These are phyloP conservation scores for Aspergillus neotritici DNA, from an alignment of 2,329 filamentous ascomycete species.

Conservation along the genomic window DNA sequence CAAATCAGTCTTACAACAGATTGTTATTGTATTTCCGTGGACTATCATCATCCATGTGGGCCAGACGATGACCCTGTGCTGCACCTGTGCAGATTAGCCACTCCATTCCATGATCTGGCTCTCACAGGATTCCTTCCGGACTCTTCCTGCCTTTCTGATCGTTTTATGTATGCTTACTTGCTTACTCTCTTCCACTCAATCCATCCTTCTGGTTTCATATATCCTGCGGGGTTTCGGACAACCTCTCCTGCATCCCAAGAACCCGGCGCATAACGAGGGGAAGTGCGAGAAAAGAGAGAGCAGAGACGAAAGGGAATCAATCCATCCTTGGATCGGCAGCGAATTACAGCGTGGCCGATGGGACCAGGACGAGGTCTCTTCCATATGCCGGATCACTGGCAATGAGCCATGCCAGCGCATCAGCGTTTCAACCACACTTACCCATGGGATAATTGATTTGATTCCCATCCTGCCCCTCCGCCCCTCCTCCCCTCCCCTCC, in stretches of 20 bases:
- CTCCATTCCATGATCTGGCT: too few relatives aligned
- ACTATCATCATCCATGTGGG: too few relatives aligned
- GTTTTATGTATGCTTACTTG: too few relatives aligned
- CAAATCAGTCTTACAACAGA: too few relatives aligned
- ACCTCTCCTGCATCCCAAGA: conserved; percentile 10
- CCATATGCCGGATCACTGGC: conserved; percentile 67
- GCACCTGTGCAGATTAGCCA: too few relatives aligned
- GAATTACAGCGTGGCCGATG: conserved; percentile 38
- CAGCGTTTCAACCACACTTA: conserved; percentile 36
- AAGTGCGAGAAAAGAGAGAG: conserved; percentile 12
- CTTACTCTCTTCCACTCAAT: neutral
- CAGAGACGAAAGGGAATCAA: conserved; percentile 9
- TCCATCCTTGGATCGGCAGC: conserved; percentile 29
- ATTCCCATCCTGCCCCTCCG: too few relatives aligned
- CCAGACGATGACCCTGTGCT: too few relatives aligned
- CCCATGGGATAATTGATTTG: neutral
- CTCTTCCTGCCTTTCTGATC: too few relatives aligned
- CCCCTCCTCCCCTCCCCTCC: too few relatives aligned
- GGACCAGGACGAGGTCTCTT: conserved; percentile 49
- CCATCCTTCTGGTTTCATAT: neutral
- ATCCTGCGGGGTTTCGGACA: conserved; percentile 9
- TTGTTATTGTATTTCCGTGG: too few relatives aligned
- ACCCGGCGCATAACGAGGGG: conserved; percentile 17
- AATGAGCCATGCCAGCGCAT: conserved; percentile 85
- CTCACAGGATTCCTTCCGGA: too few relatives aligned